A percentile compares a stretch with the other conserved stretches of the same genome.
These are phyloP conservation scores for Crithidia expoeki DNA, from an alignment of 208 protist species.

Conservation along the genomic window DNA sequence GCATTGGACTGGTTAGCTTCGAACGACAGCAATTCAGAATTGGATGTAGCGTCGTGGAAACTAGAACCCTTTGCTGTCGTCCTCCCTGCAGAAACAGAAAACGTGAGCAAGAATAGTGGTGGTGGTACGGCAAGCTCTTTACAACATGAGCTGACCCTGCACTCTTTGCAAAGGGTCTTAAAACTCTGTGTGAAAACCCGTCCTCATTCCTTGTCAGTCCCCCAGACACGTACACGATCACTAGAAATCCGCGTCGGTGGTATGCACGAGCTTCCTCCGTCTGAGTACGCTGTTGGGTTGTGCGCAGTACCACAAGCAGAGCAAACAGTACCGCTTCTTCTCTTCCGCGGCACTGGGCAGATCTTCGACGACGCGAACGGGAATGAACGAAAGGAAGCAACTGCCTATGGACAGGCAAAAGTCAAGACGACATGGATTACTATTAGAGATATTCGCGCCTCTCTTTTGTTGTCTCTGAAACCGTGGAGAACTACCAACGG, in stretches of 20 bases:
- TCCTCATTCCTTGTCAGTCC: neutral
- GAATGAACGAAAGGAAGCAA: neutral
- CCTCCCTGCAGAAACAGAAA: neutral
- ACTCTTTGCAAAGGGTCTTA: conserved; percentile 7
- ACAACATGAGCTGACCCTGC: conserved; percentile 7
- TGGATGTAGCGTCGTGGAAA: too few relatives aligned
- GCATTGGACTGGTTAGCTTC: conserved; percentile 22
- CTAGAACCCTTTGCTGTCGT: too few relatives aligned
- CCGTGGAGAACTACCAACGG: conserved; percentile 10
- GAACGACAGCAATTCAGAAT: neutral
- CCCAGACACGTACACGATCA: neutral
- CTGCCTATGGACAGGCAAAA: conserved; percentile 11
- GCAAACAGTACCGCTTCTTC: neutral
- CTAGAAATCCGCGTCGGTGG: conserved; percentile 11
- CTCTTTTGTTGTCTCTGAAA: neutral
- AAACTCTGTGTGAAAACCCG: conserved; percentile 1
- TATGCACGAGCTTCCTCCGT: neutral
- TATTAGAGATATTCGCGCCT: conserved; percentile 3
- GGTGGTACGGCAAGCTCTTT: neutral
- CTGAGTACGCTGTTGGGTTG: conserved; percentile 10
- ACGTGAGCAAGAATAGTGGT: too few relatives aligned
- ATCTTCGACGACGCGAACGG: neutral
- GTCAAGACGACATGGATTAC: neutral
- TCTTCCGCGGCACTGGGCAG: conserved; percentile 9
- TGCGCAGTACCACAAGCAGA: neutral